phyloP scores from a whole-genome alignment of 75 land plant species.

The Isoetes taiwanensis region DNA sequence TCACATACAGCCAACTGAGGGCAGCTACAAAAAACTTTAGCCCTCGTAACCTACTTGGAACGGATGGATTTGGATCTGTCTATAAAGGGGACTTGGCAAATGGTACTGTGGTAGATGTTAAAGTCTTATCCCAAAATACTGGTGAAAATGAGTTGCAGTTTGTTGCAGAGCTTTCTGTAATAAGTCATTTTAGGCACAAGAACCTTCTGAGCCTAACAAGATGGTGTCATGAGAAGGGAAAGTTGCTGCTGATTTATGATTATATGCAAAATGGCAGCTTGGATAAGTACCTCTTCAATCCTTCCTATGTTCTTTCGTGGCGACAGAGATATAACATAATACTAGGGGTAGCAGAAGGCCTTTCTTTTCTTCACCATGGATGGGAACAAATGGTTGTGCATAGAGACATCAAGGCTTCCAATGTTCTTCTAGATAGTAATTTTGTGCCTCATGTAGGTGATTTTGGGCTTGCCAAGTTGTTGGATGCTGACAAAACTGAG shows the following conservation, averaged over 20 bases:
- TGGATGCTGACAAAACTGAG: too few species aligned
- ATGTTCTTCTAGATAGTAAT: slow-evolving; percentile 50
- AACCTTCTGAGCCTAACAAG: slow-evolving; percentile 64
- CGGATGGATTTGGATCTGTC: slow-evolving; percentile 79
- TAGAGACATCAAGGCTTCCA: slow-evolving; percentile 66
- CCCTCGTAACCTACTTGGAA: too few species aligned
- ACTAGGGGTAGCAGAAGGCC: slow-evolving; percentile 62
- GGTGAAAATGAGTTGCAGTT: slow-evolving; percentile 65
- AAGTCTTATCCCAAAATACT: slow-evolving; percentile 35
- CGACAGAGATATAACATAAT: slow-evolving; percentile 43
- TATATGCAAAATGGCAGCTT: slow-evolving; percentile 62
- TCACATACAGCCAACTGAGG: too few species aligned
- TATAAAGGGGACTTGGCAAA: slow-evolving; percentile 59
- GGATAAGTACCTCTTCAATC: slow-evolving; percentile 47
- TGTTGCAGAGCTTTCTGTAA: slow-evolving; percentile 59
- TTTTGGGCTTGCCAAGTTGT: slow-evolving; percentile 69
- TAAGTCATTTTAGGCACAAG: slow-evolving; percentile 73
- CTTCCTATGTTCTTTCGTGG: slow-evolving; percentile 35
- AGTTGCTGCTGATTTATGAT: slow-evolving; percentile 68
- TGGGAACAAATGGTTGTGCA: slow-evolving; percentile 58
- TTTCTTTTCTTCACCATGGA: slow-evolving; percentile 57
- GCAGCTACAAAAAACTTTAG: too few species aligned
- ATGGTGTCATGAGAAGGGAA: slow-evolving; percentile 45
- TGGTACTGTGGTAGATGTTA: slow-evolving; percentile 88
- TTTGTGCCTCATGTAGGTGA: slow-evolving; percentile 63